Evolutionary conservation across 2,329 filamentous ascomycete genomes (phyloP).

Genomic region (Aspergillus sp.): DNA sequence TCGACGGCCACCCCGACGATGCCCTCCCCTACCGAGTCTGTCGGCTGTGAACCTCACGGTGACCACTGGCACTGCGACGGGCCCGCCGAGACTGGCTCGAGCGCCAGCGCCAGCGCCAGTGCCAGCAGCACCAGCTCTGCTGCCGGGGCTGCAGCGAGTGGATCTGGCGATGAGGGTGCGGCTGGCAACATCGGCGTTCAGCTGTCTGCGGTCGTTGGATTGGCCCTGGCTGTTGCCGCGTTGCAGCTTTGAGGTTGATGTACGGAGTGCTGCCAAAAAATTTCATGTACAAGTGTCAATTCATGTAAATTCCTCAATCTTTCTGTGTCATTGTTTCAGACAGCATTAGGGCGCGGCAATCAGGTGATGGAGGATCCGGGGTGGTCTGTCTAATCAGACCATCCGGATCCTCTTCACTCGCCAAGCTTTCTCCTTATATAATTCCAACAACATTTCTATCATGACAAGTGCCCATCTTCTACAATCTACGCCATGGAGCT

Average conservation of each 20-base stretch:
- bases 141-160: slow-evolving; percentile 6
- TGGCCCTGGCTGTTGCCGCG: slow-evolving; percentile 14
- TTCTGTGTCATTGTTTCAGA: background rate
- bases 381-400: slow-evolving; percentile 21
- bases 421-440: slow-evolving; percentile 3
- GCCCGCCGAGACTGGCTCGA: slow-evolving; percentile 11
- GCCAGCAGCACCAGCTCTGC: slow-evolving; percentile 5
- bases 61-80: slow-evolving; percentile 21
- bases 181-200: slow-evolving; percentile 8
- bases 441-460: background rate
- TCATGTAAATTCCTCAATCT: background rate
- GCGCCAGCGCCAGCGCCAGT: background rate
- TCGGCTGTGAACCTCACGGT: slow-evolving; percentile 15
- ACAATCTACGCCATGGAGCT: slow-evolving; percentile 12
- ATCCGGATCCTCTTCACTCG: slow-evolving; percentile 12
- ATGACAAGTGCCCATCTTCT: background rate
- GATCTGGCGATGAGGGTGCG: slow-evolving; percentile 5
- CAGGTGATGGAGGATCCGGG: slow-evolving; percentile 15
- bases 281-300: no score
- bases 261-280: background rate
- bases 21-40: slow-evolving; percentile 10
- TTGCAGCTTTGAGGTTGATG: slow-evolving; percentile 5
- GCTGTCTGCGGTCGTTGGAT: slow-evolving; percentile 7
- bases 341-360: slow-evolving; percentile 6
- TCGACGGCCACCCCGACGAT: slow-evolving; percentile 6